Evolutionary conservation across 176 grass and related monocot genomes (phyloP), one percentile per base, ranked within the genome.

Genomic region (Luzula sylvatica): DNA sequence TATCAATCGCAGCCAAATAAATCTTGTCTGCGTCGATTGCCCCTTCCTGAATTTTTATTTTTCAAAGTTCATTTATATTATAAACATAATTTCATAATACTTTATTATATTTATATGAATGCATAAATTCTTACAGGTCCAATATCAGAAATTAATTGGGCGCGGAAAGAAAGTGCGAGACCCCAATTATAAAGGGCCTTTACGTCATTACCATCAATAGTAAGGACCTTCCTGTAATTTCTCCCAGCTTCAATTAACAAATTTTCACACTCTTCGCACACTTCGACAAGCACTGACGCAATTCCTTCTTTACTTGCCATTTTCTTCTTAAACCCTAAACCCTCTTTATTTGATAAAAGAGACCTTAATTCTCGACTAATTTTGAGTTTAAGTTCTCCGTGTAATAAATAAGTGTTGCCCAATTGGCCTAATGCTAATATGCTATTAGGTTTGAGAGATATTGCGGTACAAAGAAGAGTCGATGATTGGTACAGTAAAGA

Each of bases 121-220:
- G 15, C 13, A n/a, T 11, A 41, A 55, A 46, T 39, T 29, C 83
- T 82, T 88, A 95, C 90, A 60, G 90, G 84, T 78, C 90, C 90
- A 12, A 95, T 86, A 70, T 95, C 90, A 11, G 84, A 74, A 71
- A 95, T 82, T 59, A 95, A 69, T 40, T 95, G 84, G 6, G 74
- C 90, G 46, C 77, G 90, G 22, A 78, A 82, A 42, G 69, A 86
- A 25, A 95, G 80, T 4, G 84, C 84, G 24, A 88, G 64, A 8
- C 90, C 84, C 90, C 84, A 95, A 42, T 88, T 95, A 53, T 95
- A 86, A 55, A 95, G 69, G 8, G 84, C 80, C 67, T 88, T 88
- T 68, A 66, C 58, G 0, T 95, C 90, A 61, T 19, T 68, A 0
- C 72, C 47, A 86, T 95, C 84, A 70, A 88, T 82, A 0, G 76